Evolutionary conservation across 2,329 filamentous ascomycete genomes (phyloP).

Genomic region (Calycina marina): DNA sequence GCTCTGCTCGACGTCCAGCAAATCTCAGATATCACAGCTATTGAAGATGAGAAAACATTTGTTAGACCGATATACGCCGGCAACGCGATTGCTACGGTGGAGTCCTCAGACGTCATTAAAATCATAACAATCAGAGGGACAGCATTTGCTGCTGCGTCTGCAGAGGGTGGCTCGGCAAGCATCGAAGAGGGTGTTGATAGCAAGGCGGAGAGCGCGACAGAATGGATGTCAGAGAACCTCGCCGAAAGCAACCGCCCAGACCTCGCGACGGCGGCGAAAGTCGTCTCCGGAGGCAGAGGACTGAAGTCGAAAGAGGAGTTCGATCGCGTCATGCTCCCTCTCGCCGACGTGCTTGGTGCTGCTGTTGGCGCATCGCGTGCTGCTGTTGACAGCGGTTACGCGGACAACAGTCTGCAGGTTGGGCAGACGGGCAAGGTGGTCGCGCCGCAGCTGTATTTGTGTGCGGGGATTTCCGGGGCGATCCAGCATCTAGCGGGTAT

Average conservation of each 20-base stretch:
- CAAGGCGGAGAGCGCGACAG: constrained; percentile 55
- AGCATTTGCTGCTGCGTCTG: constrained; percentile 64
- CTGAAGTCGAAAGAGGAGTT: constrained; percentile 98
- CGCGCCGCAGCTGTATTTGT: constrained; percentile 87
- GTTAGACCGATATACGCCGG: constrained; percentile 95
- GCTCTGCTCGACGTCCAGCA: constrained; percentile 86
- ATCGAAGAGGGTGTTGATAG: constrained; percentile 76
- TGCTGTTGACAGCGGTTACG: constrained; percentile 92
- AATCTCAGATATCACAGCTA: constrained; percentile 76
- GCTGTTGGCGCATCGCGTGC: constrained; percentile 90
- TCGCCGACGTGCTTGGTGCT: constrained; percentile 87
- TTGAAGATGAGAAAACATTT: constrained; percentile 87
- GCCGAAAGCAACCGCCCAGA: constrained; percentile 90
- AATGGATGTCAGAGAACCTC: constrained; percentile 91
- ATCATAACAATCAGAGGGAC: constrained; percentile 87
- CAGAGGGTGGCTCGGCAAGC: constrained; percentile 57
- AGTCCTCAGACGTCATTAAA: constrained; percentile 76
- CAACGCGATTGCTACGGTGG: constrained; percentile 91
- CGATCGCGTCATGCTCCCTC: constrained; percentile 77
- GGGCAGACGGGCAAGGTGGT: constrained; percentile 99
- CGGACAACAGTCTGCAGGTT: constrained; percentile 95
- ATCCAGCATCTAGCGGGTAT: constrained; percentile 98
- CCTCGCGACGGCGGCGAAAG: constrained; percentile 71
- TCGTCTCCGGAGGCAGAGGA: constrained; percentile 87
- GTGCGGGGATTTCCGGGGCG: constrained; percentile 88